Conservation (phyloP, 306 rosid genomes). For the Cicer pinnatifidum region DNA sequence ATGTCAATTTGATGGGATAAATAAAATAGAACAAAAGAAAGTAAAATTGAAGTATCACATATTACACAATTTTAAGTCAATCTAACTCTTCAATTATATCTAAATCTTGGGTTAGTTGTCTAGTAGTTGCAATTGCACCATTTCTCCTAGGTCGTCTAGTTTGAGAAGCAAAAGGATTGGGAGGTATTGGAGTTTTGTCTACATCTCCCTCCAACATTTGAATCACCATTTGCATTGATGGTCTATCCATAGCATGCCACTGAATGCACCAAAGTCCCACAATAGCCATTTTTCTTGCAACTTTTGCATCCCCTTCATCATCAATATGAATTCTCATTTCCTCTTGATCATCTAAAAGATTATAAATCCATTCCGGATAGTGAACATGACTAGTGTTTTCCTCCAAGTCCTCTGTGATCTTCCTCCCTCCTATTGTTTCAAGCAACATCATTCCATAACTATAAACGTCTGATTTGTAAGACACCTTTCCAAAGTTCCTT, state of each 20-base stretch:
- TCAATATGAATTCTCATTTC: constrained; percentile 30
- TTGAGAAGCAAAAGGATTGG: constrained; percentile 22
- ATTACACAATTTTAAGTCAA: neutral
- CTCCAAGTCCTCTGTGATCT: constrained; percentile 26
- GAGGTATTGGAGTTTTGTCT: constrained; percentile 29
- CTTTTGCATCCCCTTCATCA: constrained; percentile 13
- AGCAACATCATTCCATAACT: constrained; percentile 54
- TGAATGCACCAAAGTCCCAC: constrained; percentile 22
- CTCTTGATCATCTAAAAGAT: constrained; percentile 16
- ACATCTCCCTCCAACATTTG: constrained; percentile 15
- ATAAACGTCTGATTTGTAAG: constrained; percentile 52
- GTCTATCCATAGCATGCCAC: constrained; percentile 28
- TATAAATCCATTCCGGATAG: constrained; percentile 51
- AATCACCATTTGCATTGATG: constrained; percentile 22
- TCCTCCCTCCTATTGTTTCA: constrained; percentile 53
- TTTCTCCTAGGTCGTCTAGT: neutral
- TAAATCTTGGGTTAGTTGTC: neutral
- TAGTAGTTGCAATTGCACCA: neutral
- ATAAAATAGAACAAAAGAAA: neutral
- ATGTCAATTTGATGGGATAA: neutral
- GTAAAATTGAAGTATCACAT: neutral
- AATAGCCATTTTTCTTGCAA: constrained; percentile 2
- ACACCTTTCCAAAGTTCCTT: constrained; percentile 47
- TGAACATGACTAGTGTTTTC: constrained; percentile 44
- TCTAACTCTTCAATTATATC: constrained; percentile 30